Base-by-base conservation (phyloP, 1,284 basidiomycete genomes). In the Porogramme epimiltina region DNA sequence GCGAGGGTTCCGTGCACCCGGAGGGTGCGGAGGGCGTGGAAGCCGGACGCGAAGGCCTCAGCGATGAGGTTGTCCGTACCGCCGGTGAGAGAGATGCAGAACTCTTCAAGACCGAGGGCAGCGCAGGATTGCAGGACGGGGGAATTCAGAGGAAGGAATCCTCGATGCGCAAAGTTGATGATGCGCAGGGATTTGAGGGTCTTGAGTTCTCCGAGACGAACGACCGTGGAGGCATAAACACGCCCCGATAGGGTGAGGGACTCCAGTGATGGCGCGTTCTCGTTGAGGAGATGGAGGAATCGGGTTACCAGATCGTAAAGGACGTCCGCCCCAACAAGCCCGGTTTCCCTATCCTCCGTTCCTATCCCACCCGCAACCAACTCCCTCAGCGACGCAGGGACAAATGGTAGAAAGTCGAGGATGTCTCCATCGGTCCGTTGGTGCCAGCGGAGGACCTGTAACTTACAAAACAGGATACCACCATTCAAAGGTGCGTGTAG, bases 101-200 rank as follows among this genome's bases (percentile, higher is more conserved):
- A 39, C 26, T 55, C 49, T 19, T 42, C 45, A 4, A 55, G 49
- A 31, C 41, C 36, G 37, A 55, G 42, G 15, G 31, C 42, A 24
- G 53, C 53, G 42, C 49, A 51, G 4, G 53, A 51, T n/a, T 45
- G 53, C 5, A 55, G 42, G n/a, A 55, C 40, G 16, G 53, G 49
- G 13, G 42, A 42, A 41, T 51, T 43, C 22, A 34, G 36, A 13
- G 45, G 23, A 20, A 45, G 39, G 38, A 55, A 48, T 20, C 45
- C 53, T n/a, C 39, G 49, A 9, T 47, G 45, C 2, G 53, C 41
- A 31, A 47, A 44, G 46, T 55, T 55, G 45, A 55, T 44, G 45
- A 55, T 45, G 25, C 37, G 46, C 24, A 55, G 39, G 2, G 53
- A 37, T 23, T 39, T 34, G 25, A 55, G 42, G 18, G 45, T 34